phyloP scores from a whole-genome alignment of 2,329 filamentous ascomycete species.

The Colletotrichum lupini region DNA sequence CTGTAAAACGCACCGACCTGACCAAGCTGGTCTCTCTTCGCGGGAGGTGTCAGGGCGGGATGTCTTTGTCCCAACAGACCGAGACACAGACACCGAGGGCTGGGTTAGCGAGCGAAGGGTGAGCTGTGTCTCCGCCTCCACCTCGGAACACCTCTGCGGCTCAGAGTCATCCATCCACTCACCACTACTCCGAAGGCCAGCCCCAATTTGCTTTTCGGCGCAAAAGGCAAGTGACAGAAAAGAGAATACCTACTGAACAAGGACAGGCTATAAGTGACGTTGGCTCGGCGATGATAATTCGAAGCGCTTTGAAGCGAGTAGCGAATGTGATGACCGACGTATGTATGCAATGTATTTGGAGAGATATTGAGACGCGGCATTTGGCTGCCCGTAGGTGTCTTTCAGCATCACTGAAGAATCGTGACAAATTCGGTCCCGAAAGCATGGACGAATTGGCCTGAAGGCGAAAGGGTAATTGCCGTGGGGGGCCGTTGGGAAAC shows the following conservation, averaged over 20 bases:
- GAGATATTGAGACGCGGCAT: background rate
- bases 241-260: background rate
- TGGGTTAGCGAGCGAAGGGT: background rate
- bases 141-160: background rate
- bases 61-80: slow-evolving; percentile 22
- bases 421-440: background rate
- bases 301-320: background rate
- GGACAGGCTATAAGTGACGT: no score
- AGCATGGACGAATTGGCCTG: slow-evolving; percentile 10
- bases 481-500: background rate
- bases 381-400: slow-evolving; percentile 8
- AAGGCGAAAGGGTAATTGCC: background rate
- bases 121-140: background rate
- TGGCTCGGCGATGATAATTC: background rate
- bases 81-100: background rate
- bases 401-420: slow-evolving; percentile 1
- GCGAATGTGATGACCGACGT: background rate
- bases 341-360: slow-evolving; percentile 1
- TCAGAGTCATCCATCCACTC: background rate
- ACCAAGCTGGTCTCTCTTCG: slow-evolving; percentile 21
- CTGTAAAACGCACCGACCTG: slow-evolving; percentile 26
- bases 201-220: background rate
- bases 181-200: background rate
- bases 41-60: slow-evolving; percentile 29
- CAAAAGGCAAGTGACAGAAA: background rate